Evolutionary conservation across 2,329 filamentous ascomycete genomes (phyloP).

Genomic region (Aspergillus aculeatinus): DNA sequence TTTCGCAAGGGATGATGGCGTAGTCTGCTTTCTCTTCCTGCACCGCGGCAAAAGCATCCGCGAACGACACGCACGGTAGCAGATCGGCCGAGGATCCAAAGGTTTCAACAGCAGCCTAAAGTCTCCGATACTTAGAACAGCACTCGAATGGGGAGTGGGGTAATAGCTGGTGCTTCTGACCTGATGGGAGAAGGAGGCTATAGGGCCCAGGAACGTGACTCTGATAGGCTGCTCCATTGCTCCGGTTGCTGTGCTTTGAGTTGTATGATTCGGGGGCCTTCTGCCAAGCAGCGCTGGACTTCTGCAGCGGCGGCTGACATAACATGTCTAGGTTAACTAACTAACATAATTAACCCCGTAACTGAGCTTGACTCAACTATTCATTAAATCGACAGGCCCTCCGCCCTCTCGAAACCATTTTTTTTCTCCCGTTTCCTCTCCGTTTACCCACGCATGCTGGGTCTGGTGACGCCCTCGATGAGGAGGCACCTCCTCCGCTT

Average conservation of each 20-base stretch:
- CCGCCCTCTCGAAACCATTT: neutral
- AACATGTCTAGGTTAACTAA: neutral
- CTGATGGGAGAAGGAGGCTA: conserved; percentile 69
- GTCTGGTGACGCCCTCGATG: neutral
- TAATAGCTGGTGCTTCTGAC: conserved; percentile 39
- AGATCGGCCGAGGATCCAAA: conserved; percentile 43
- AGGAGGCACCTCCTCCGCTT: conserved; percentile 1
- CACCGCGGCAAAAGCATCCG: conserved; percentile 75
- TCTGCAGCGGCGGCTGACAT: conserved; percentile 4
- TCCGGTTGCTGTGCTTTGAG: neutral
- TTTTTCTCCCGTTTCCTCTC: neutral
- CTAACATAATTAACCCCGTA: neutral
- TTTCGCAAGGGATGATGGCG: conserved; percentile 92
- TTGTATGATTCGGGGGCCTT: neutral
- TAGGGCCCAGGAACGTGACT: conserved; percentile 61
- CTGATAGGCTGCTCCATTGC: conserved; percentile 19
- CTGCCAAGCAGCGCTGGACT: conserved; percentile 1
- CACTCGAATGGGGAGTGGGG: conserved; percentile 9
- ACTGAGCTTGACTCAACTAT: neutral
- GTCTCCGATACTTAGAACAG: conserved; percentile 17
- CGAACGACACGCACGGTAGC: conserved; percentile 38
- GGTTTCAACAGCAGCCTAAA: conserved; percentile 54
- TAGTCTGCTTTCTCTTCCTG: conserved; percentile 64
- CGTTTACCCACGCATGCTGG: neutral
- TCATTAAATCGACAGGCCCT: neutral